Percentiles rank a stretch among this genome's conserved stretches.
Evolutionary conservation across 306 rosid species (phyloP).

Genomic region (Vicia faba): DNA sequence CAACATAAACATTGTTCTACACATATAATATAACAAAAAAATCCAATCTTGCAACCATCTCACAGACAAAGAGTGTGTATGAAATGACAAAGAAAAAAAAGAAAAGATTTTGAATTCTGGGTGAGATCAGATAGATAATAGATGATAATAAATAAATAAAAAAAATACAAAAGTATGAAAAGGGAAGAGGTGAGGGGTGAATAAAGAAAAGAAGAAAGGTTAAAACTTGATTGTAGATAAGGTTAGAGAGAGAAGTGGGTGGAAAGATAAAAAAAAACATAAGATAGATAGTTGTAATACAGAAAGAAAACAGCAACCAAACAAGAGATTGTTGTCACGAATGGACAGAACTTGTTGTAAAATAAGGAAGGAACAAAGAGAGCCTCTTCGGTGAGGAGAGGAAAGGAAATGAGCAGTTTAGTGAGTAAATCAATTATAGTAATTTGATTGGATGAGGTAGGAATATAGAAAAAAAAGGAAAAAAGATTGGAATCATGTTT

Average conservation of each 20-base stretch:
- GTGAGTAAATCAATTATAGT: slow-evolving; percentile 26
- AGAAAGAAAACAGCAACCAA: slow-evolving; percentile 43
- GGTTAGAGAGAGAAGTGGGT: slow-evolving; percentile 44
- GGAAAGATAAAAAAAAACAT: slow-evolving; percentile 35
- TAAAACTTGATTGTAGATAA: slow-evolving; percentile 34
- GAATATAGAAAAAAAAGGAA: slow-evolving; percentile 11
- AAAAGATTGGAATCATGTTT: slow-evolving; percentile 37
- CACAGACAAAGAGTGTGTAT: slow-evolving; percentile 12
- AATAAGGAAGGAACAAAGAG: slow-evolving; percentile 33
- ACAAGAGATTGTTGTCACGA: slow-evolving; percentile 47
- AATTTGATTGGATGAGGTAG: slow-evolving; percentile 19
- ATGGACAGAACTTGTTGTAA: slow-evolving; percentile 40
- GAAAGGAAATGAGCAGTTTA: slow-evolving; percentile 47
- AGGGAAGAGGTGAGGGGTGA: slow-evolving; percentile 25
- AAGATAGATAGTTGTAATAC: slow-evolving; percentile 34
- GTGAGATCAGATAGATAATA: slow-evolving; percentile 31
- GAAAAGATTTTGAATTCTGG: slow-evolving; percentile 29
- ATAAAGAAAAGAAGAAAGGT: slow-evolving; percentile 15
- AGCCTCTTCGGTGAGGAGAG: slow-evolving; percentile 14
- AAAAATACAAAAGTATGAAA: slow-evolving; percentile 35
- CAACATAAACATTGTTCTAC: slow-evolving; percentile 19
- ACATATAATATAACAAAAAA: slow-evolving; percentile 17
- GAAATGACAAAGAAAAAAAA: neutral
- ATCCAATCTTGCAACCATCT: slow-evolving; percentile 32
- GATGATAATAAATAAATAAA: neutral